Percentiles rank a stretch among this genome's conserved stretches.
Conservation (phyloP, 257 asterid genomes). For the Nicotiana undulata region DNA sequence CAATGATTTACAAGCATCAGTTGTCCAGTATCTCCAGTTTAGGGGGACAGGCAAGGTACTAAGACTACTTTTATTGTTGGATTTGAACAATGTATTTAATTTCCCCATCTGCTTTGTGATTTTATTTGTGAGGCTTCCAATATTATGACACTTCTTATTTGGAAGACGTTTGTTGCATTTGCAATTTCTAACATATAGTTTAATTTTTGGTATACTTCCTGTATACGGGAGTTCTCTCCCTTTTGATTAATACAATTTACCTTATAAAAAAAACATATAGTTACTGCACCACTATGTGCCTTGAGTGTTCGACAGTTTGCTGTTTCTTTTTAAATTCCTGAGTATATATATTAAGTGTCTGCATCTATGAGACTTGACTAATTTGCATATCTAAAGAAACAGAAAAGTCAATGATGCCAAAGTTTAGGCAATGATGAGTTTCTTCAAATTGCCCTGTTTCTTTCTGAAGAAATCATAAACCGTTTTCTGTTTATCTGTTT, state of each 20-base stretch:
- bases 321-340: not conserved
- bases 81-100: not conserved
- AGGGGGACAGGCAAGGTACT: constrained; percentile 96
- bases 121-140: not conserved
- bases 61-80: not conserved
- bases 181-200: not conserved
- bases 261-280: too few species aligned
- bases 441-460: not conserved
- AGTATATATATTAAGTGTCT: not conserved
- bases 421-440: not conserved
- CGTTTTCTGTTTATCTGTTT: not conserved
- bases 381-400: not conserved
- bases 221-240: too few species aligned
- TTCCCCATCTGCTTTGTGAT: not conserved
- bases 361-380: not conserved
- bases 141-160: not conserved
- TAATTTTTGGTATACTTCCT: too few species aligned
- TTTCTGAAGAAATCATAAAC: not conserved
- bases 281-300: not conserved
- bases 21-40: constrained; percentile 70
- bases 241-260: too few species aligned
- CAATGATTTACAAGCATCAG: constrained; percentile 77
- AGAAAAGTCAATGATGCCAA: not conserved
- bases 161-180: not conserved
- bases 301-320: not conserved